These are phyloP conservation scores for Carex arenaria DNA, from an alignment of 202 grass and related monocot species.

Conservation along the genomic window DNA sequence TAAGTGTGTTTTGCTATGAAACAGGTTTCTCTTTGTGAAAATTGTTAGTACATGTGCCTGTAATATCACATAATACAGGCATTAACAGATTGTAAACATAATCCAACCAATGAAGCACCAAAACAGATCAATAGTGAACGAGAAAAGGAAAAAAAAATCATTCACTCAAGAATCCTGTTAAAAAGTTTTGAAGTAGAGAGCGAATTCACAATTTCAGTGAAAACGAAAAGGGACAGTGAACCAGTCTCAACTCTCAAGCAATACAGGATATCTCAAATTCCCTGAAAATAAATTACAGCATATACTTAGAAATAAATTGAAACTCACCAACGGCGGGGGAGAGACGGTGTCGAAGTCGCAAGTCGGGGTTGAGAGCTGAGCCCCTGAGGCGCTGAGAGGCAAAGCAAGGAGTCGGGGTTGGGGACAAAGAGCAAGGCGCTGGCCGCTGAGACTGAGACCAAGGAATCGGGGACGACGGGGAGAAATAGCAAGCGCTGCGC, in stretches of 20 bases:
- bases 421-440: too few relatives aligned
- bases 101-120: neutral
- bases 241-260: conserved; percentile 17
- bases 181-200: neutral
- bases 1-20: too few relatives aligned
- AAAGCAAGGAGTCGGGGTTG: too few relatives aligned
- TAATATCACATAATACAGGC: neutral
- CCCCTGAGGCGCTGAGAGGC: too few relatives aligned
- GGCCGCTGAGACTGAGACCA: too few relatives aligned
- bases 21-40: neutral
- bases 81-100: neutral
- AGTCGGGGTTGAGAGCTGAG: too few relatives aligned
- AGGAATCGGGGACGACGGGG: too few relatives aligned
- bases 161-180: neutral
- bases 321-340: conserved; percentile 79
- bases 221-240: conserved; percentile 16
- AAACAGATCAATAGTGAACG: too few relatives aligned
- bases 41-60: neutral
- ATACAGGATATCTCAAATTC: conserved; percentile 2
- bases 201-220: conserved; percentile 15
- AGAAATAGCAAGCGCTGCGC: too few relatives aligned
- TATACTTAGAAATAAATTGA: neutral
- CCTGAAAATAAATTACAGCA: neutral
- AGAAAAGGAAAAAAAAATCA: too few relatives aligned
- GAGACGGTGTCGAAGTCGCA: neutral